Evolutionary conservation across 2,329 filamentous ascomycete genomes (phyloP).

Genomic region (Dichotomopilus funicola): DNA sequence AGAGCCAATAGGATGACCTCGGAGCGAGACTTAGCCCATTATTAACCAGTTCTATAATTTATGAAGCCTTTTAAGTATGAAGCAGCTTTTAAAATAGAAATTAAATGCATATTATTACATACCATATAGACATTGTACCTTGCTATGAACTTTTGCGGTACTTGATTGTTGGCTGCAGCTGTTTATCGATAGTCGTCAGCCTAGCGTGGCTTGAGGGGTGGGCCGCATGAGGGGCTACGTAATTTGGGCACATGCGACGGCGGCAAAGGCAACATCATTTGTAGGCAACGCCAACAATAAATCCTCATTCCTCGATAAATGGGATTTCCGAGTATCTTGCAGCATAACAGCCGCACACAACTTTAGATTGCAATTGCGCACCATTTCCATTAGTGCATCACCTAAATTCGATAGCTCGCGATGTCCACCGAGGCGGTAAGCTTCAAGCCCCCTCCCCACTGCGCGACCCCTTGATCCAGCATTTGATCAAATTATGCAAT

Average conservation of each 20-base stretch:
- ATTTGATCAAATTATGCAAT: constrained; percentile 1
- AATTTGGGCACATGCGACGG: constrained; percentile 23
- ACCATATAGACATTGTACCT: too few relatives aligned
- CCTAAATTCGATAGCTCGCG: not conserved
- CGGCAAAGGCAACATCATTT: constrained; percentile 10
- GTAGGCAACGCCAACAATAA: not conserved
- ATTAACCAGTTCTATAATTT: too few relatives aligned
- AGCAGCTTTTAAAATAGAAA: too few relatives aligned
- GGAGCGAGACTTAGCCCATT: too few relatives aligned
- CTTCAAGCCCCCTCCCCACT: not conserved
- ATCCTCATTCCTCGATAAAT: not conserved
- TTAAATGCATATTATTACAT: too few relatives aligned
- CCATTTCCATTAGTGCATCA: not conserved
- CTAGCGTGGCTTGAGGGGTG: constrained; percentile 13
- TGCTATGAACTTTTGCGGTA: not conserved
- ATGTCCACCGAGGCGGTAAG: constrained; percentile 13
- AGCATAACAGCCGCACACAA: not conserved
- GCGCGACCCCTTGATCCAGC: too few relatives aligned
- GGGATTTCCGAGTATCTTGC: not conserved
- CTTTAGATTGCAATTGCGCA: not conserved
- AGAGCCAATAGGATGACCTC: too few relatives aligned
- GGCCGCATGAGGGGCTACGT: constrained; percentile 21
- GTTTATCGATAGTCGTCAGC: constrained; percentile 20
- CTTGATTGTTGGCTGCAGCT: not conserved
- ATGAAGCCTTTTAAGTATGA: too few relatives aligned